phyloP scores from a whole-genome alignment of 768 basidiomycete genomes.

The Mycena albidolilacea region DNA sequence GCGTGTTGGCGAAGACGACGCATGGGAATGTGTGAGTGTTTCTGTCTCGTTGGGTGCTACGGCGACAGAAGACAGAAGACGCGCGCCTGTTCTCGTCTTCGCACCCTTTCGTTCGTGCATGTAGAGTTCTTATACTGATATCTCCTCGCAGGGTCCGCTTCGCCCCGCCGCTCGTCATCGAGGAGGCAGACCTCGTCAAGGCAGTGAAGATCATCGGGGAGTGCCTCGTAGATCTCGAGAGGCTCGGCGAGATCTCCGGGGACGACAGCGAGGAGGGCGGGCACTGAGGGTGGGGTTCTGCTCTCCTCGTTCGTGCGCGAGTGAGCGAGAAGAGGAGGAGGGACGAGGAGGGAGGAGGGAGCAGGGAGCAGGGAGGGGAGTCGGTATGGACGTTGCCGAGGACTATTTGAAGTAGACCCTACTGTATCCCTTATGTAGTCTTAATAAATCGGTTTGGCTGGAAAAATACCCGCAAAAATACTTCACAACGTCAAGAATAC shows the following conservation, averaged over 20 bases:
- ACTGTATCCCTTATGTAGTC: too few species aligned
- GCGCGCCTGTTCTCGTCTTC: too few species aligned
- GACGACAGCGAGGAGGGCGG: constrained; percentile 44
- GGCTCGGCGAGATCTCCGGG: constrained; percentile 71
- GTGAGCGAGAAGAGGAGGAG: too few species aligned
- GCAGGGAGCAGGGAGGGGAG: too few species aligned
- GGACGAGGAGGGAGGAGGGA: too few species aligned
- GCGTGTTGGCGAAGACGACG: constrained; percentile 96
- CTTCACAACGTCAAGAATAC: too few species aligned
- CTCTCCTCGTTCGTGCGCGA: background rate
- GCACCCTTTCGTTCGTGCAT: too few species aligned
- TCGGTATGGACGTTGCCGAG: too few species aligned
- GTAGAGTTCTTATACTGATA: background rate
- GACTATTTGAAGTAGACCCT: too few species aligned
- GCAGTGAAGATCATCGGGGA: constrained; percentile 84
- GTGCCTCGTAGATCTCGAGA: constrained; percentile 86
- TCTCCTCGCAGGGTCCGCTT: constrained; percentile 83
- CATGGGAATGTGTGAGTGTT: constrained; percentile 90
- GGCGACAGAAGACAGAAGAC: too few species aligned
- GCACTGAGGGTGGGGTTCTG: background rate
- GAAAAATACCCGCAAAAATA: too few species aligned
- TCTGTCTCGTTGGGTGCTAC: background rate
- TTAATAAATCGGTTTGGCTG: too few species aligned
- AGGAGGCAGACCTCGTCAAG: constrained; percentile 86
- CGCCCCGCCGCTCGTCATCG: constrained; percentile 95